These are phyloP conservation scores for Chaetothyriales sp. DNA, from an alignment of 2,329 filamentous ascomycete species.

Conservation along the genomic window DNA sequence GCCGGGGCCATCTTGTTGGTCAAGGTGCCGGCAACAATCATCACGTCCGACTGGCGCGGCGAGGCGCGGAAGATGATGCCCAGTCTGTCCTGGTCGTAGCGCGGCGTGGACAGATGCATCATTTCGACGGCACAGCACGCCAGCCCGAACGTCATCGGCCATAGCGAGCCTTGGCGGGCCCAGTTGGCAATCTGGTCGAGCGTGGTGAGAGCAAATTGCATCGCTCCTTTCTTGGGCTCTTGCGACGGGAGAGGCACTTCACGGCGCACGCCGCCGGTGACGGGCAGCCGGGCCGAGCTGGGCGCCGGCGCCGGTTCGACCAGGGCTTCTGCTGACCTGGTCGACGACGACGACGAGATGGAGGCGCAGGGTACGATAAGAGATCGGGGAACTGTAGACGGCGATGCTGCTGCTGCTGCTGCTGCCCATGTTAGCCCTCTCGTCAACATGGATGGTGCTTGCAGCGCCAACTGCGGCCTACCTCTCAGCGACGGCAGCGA, in stretches of 20 bases:
- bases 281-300: constrained; percentile 19
- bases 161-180: constrained; percentile 70
- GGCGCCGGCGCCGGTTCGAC: constrained; percentile 27
- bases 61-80: constrained; percentile 86
- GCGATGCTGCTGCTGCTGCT: constrained; percentile 7
- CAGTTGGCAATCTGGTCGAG: constrained; percentile 65
- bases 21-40: constrained; percentile 85
- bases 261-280: constrained; percentile 30
- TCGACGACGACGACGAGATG: constrained; percentile 30
- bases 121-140: constrained; percentile 85
- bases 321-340: constrained; percentile 30
- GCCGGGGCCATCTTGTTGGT: constrained; percentile 96
- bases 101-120: constrained; percentile 80
- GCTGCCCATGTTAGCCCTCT: constrained; percentile 22
- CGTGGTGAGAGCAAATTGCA: constrained; percentile 36
- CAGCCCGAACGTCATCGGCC: constrained; percentile 80
- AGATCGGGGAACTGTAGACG: constrained; percentile 19
- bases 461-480: constrained; percentile 22
- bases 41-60: constrained; percentile 75
- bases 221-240: constrained; percentile 37
- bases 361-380: constrained; percentile 26
- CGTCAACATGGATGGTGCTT: constrained; percentile 15
- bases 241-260: constrained; percentile 37
- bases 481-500: constrained; percentile 44
- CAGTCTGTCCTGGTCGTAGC: constrained; percentile 77